Evolutionary conservation across 1,139 yeast species (phyloP).

Genomic region (Hansenula lynferdii): DNA sequence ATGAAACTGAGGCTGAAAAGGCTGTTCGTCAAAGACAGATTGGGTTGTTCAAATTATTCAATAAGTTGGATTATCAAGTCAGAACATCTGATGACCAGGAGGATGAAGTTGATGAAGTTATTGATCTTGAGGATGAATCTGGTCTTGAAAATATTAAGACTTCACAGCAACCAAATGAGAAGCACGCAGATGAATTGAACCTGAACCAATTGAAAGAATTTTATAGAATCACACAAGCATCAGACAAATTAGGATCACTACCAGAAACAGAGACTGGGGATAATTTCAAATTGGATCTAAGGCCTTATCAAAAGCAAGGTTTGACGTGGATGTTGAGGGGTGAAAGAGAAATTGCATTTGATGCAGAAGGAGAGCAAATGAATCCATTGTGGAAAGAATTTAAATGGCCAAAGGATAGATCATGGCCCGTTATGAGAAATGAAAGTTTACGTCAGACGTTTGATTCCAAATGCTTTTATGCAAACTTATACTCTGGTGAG

Average conservation of each 20-base stretch:
- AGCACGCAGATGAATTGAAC: slow-evolving; percentile 37
- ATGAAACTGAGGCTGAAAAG: slow-evolving; percentile 54
- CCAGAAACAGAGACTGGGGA: slow-evolving; percentile 60
- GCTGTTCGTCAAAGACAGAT: slow-evolving; percentile 48
- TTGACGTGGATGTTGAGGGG: slow-evolving; percentile 76
- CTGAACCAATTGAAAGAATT: slow-evolving; percentile 74
- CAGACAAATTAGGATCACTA: slow-evolving; percentile 36
- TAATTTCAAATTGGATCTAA: slow-evolving; percentile 50
- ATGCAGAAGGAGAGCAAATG: slow-evolving; percentile 45
- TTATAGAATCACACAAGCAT: slow-evolving; percentile 62
- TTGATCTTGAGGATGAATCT: slow-evolving; percentile 22
- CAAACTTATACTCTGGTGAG: slow-evolving; percentile 80
- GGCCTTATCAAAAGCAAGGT: slow-evolving; percentile 78
- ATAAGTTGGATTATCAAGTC: slow-evolving; percentile 34
- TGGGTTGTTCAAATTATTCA: slow-evolving; percentile 55
- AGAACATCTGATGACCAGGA: slow-evolving; percentile 14
- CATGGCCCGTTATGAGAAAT: slow-evolving; percentile 27
- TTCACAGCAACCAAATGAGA: slow-evolving; percentile 1
- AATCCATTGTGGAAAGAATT: slow-evolving; percentile 87
- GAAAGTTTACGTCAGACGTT: slow-evolving; percentile 10
- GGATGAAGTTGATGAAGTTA: slow-evolving; percentile 25
- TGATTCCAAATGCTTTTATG: slow-evolving; percentile 49
- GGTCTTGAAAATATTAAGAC: not conserved
- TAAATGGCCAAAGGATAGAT: slow-evolving; percentile 60
- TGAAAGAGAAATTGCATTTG: slow-evolving; percentile 43